A percentile compares a stretch with the other conserved stretches of the same genome.
phyloP scores from a whole-genome alignment of 2,329 filamentous ascomycete species.

The Sclerotinia minor region DNA sequence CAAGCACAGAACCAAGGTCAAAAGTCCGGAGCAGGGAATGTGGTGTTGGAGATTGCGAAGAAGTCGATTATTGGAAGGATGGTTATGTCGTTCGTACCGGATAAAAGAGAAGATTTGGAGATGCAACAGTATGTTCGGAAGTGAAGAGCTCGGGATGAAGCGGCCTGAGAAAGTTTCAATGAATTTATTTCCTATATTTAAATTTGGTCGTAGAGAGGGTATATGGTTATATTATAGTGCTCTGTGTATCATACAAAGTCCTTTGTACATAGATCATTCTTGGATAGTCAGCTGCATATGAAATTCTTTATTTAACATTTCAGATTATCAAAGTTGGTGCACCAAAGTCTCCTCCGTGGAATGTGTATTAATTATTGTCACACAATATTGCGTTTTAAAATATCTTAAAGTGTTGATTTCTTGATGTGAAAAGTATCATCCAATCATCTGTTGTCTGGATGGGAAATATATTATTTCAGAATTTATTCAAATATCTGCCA shows the following conservation, averaged over 20 bases:
- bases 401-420: no score
- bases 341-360: neutral
- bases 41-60: slow-evolving; percentile 32
- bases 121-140: slow-evolving; percentile 14
- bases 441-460: neutral
- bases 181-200: neutral
- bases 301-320: neutral
- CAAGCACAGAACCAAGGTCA: neutral
- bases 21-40: slow-evolving; percentile 22
- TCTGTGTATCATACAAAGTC: neutral
- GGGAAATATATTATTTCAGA: neutral
- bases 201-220: neutral
- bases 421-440: neutral
- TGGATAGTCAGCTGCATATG: neutral
- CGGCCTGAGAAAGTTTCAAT: neutral
- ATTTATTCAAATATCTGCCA: neutral
- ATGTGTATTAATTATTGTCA: neutral
- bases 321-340: neutral
- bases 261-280: neutral
- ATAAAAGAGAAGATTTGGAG: slow-evolving; percentile 15
- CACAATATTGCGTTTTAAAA: no score
- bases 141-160: neutral
- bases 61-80: slow-evolving; percentile 38
- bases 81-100: slow-evolving; percentile 26
- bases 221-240: neutral